These are phyloP conservation scores for Coprinopsis marcescibilis DNA, from an alignment of 768 basidiomycete species.

Conservation along the genomic window DNA sequence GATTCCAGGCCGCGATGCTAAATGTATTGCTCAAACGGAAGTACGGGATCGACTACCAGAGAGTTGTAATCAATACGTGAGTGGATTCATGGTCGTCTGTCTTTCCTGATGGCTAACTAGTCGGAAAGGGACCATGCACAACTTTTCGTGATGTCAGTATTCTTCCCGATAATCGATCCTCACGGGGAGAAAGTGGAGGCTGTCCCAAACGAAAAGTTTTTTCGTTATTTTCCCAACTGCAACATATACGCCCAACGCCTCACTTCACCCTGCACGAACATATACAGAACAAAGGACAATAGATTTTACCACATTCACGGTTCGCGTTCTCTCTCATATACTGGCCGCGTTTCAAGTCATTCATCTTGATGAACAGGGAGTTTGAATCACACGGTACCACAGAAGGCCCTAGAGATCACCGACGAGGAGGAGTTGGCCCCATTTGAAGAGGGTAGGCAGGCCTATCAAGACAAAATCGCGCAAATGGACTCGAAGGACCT, in stretches of 20 bases:
- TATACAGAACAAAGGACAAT: constrained; percentile 21
- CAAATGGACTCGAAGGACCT: constrained; percentile 13
- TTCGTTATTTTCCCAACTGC: constrained; percentile 13
- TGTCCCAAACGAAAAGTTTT: background rate
- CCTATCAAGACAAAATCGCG: constrained; percentile 11
- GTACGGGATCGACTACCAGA: constrained; percentile 18
- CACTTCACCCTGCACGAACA: constrained; percentile 16
- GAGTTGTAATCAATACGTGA: constrained; percentile 21
- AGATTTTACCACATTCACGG: constrained; percentile 22
- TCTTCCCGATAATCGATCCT: constrained; percentile 14
- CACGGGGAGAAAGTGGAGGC: constrained; percentile 9
- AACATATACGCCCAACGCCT: constrained; percentile 9
- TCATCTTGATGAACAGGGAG: constrained; percentile 12
- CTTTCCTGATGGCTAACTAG: background rate
- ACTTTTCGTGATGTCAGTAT: constrained; percentile 15
- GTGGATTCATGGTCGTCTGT: background rate
- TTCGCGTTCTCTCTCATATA: constrained; percentile 1
- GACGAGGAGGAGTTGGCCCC: constrained; percentile 3
- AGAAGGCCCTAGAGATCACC: constrained; percentile 9
- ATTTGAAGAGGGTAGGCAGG: constrained; percentile 7
- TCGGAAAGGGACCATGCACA: constrained; percentile 18
- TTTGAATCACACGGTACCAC: constrained; percentile 10
- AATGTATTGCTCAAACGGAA: constrained; percentile 20
- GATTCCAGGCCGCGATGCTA: constrained; percentile 21
- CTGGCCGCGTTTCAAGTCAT: background rate